These are phyloP conservation scores for Naganishia vaughanmartiniae DNA, from an alignment of 768 basidiomycete genomes.

Conservation along the genomic window DNA sequence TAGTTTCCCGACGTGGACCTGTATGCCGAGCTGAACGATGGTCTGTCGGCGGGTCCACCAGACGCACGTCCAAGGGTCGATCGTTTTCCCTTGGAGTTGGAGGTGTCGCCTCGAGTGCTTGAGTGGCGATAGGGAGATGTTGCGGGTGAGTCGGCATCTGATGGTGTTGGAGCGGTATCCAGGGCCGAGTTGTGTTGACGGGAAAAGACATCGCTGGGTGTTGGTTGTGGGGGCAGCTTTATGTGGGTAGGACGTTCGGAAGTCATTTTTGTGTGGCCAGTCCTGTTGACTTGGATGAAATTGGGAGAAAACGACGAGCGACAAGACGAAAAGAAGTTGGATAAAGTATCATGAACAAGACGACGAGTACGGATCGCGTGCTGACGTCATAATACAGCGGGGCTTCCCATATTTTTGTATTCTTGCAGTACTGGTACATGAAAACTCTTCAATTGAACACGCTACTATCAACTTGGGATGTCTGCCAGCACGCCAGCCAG, in stretches of 20 bases:
- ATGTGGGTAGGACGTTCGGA: slow-evolving; percentile 26
- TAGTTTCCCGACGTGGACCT: not conserved
- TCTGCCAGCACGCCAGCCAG: too few species aligned
- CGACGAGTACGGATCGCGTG: too few species aligned
- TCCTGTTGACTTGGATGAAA: too few species aligned
- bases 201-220: slow-evolving; percentile 30
- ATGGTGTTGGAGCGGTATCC: slow-evolving; percentile 28
- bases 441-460: too few species aligned
- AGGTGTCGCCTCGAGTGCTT: not conserved
- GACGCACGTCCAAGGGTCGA: not conserved
- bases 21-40: not conserved
- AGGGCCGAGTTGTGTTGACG: slow-evolving; percentile 17
- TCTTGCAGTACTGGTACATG: too few species aligned
- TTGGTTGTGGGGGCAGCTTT: slow-evolving; percentile 24
- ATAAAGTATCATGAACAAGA: too few species aligned
- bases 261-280: not conserved
- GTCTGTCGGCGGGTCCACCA: not conserved
- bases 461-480: too few species aligned
- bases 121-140: slow-evolving; percentile 6
- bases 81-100: not conserved
- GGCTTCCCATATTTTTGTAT: too few species aligned
- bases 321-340: too few species aligned
- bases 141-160: slow-evolving; percentile 21
- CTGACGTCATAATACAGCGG: too few species aligned
- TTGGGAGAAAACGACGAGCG: too few species aligned